These are phyloP conservation scores for Vinca minor DNA, from an alignment of 257 asterid species.

Conservation along the genomic window DNA sequence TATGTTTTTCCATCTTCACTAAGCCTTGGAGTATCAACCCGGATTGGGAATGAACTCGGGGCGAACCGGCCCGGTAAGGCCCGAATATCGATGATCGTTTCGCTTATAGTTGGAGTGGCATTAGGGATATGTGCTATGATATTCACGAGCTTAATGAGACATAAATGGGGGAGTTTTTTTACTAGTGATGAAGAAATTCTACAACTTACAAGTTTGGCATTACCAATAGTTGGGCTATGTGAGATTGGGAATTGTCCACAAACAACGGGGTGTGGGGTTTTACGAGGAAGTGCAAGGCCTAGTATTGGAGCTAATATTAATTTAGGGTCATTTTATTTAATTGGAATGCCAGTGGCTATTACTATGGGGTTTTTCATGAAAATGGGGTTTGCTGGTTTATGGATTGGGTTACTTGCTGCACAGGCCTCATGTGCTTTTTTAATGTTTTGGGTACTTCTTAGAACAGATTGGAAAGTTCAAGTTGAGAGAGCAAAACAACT, in stretches of 20 bases:
- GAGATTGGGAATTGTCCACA: constrained; percentile 97
- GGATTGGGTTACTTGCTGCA: constrained; percentile 89
- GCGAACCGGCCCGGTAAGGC: constrained; percentile 62
- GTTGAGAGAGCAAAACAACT: constrained; percentile 65
- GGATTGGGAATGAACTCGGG: constrained; percentile 75
- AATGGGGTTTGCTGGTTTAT: constrained; percentile 73
- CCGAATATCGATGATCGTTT: constrained; percentile 49
- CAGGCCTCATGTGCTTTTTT: constrained; percentile 73
- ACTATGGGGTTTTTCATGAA: constrained; percentile 59
- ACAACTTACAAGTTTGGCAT: constrained; percentile 53
- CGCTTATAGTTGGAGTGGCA: constrained; percentile 38
- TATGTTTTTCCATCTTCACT: constrained; percentile 83
- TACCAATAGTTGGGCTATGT: constrained; percentile 83
- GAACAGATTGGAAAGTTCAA: constrained; percentile 63
- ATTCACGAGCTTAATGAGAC: constrained; percentile 56
- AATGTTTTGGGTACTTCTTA: constrained; percentile 50
- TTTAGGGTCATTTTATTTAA: constrained; percentile 74
- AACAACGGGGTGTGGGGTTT: constrained; percentile 88
- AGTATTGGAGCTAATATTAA: constrained; percentile 70
- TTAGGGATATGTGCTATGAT: constrained; percentile 61
- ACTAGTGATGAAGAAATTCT: constrained; percentile 61
- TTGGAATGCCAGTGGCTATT: constrained; percentile 91
- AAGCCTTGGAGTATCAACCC: constrained; percentile 71
- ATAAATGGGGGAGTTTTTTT: constrained; percentile 65
- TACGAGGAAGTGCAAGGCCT: constrained; percentile 86